Evolutionary conservation across 2,329 filamentous ascomycete species (phyloP).

Genomic region (Diaporthe batatas): DNA sequence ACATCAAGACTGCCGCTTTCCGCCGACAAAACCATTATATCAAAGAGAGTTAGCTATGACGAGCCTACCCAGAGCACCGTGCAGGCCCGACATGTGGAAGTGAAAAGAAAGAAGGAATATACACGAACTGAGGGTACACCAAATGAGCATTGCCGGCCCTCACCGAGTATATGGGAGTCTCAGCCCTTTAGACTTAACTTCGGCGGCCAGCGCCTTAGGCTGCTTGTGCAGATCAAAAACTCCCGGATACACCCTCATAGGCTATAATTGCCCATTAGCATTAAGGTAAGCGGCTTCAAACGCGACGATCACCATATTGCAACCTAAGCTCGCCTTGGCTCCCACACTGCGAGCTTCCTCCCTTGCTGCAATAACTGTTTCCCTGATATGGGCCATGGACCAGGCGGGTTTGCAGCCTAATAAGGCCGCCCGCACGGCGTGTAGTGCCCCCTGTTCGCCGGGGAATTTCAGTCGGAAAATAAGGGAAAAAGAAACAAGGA

Average conservation of each 20-base stretch:
- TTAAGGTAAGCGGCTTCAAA: constrained; percentile 23
- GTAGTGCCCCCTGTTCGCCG: not conserved
- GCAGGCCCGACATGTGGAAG: not conserved
- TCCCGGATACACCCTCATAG: not conserved
- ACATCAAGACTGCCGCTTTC: constrained; percentile 44
- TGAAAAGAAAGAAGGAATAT: not conserved
- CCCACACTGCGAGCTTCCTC: not conserved
- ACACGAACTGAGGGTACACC: not conserved
- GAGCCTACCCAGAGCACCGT: not conserved
- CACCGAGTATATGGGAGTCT: not conserved
- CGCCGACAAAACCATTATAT: constrained; percentile 12
- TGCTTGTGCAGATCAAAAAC: constrained; percentile 4
- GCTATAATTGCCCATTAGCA: constrained; percentile 12
- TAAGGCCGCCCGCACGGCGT: not conserved
- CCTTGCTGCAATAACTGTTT: not conserved
- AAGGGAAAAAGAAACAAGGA: not conserved
- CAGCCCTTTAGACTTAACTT: constrained; percentile 11
- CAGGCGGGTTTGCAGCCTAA: not conserved
- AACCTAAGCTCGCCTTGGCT: not conserved
- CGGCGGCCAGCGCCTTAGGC: not conserved
- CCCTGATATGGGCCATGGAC: not conserved
- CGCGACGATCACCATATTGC: not conserved
- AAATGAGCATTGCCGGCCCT: rapidly evolving
- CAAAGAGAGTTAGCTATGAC: not conserved
- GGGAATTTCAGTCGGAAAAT: constrained; percentile 3